A percentile compares a stretch with the other conserved stretches of the same genome.
These are phyloP conservation scores for Monosporascus sp. DNA, from an alignment of 2,329 filamentous ascomycete genomes.

Conservation along the genomic window DNA sequence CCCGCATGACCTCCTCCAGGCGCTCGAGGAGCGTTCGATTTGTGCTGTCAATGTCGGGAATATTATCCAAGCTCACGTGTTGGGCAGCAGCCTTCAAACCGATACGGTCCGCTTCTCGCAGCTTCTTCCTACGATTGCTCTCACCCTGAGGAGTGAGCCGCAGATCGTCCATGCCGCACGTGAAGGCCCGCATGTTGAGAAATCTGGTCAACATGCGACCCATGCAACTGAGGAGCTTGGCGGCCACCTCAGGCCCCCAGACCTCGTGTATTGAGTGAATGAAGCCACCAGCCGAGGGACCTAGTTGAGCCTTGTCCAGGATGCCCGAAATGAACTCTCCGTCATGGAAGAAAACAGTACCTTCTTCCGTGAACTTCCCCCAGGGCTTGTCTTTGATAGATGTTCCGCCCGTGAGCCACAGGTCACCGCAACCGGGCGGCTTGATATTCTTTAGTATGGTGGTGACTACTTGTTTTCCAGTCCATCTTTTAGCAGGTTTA, in stretches of 20 bases:
- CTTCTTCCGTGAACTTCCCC: slow-evolving; percentile 72
- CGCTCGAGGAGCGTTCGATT: slow-evolving; percentile 69
- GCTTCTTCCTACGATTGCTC: slow-evolving; percentile 57
- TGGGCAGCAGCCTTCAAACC: slow-evolving; percentile 77
- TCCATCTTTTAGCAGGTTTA: slow-evolving; percentile 81
- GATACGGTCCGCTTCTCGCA: slow-evolving; percentile 61
- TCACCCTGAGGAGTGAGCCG: slow-evolving; percentile 79
- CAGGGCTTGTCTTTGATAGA: slow-evolving; percentile 75
- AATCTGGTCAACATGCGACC: slow-evolving; percentile 85
- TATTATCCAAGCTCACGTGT: slow-evolving; percentile 77
- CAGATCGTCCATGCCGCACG: slow-evolving; percentile 95
- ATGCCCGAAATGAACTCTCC: slow-evolving; percentile 88
- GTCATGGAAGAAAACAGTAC: slow-evolving; percentile 72
- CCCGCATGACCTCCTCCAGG: slow-evolving; percentile 83
- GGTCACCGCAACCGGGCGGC: slow-evolving; percentile 66
- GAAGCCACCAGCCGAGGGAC: slow-evolving; percentile 78
- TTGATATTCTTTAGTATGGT: slow-evolving; percentile 90
- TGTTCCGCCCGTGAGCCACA: slow-evolving; percentile 75
- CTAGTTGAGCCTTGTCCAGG: slow-evolving; percentile 92
- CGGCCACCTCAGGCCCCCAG: slow-evolving; percentile 81
- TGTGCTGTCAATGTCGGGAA: slow-evolving; percentile 45
- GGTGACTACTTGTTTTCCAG: slow-evolving; percentile 91
- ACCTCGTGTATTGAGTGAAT: slow-evolving; percentile 91
- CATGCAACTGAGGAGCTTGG: slow-evolving; percentile 81
- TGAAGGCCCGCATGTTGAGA: slow-evolving; percentile 90